A percentile compares a stretch with the other conserved stretches of the same genome.
These are phyloP conservation scores for Clavispora asparagi DNA, from an alignment of 805 yeast genomes.

Conservation along the genomic window DNA sequence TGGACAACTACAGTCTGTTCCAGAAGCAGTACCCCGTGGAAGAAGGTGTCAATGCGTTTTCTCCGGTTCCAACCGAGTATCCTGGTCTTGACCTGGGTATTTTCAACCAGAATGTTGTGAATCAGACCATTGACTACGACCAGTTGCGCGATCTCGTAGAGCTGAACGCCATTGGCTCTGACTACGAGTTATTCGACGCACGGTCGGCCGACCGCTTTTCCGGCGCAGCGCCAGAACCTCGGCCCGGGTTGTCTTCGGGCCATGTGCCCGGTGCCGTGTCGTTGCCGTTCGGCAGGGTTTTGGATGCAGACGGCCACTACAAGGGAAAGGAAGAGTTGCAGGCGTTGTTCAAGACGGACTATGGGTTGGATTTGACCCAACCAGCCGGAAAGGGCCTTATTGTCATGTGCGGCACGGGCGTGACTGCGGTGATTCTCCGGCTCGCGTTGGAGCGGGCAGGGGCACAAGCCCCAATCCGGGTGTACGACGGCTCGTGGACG, in stretches of 20 bases:
- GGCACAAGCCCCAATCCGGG: slow-evolving; percentile 32
- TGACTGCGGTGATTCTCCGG: slow-evolving; percentile 84
- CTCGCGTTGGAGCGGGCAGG: slow-evolving; percentile 50
- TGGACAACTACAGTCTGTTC: slow-evolving; percentile 65
- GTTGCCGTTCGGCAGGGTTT: slow-evolving; percentile 65
- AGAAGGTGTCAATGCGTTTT: slow-evolving; percentile 13
- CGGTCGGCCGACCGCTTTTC: slow-evolving; percentile 70
- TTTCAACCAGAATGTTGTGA: slow-evolving; percentile 27
- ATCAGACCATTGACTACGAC: slow-evolving; percentile 62
- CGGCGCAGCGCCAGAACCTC: slow-evolving; percentile 82
- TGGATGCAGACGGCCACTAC: slow-evolving; percentile 47
- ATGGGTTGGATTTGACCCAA: slow-evolving; percentile 25
- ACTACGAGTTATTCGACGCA: slow-evolving; percentile 71
- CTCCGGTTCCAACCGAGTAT: slow-evolving; percentile 9
- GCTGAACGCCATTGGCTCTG: slow-evolving; percentile 16
- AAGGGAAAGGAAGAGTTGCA: slow-evolving; percentile 43
- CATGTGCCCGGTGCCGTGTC: slow-evolving; percentile 80
- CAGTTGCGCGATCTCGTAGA: slow-evolving; percentile 57
- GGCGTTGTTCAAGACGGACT: slow-evolving; percentile 37
- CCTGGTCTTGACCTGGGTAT: slow-evolving; percentile 19
- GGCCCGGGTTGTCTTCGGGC: slow-evolving; percentile 84
- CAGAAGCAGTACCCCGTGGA: slow-evolving; percentile 34
- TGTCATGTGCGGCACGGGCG: slow-evolving; percentile 95
- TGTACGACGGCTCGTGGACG: slow-evolving; percentile 79
- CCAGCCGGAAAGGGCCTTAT: slow-evolving; percentile 57